Base-by-base conservation (phyloP, 805 yeast species). In the Candida cerambycidarum region DNA sequence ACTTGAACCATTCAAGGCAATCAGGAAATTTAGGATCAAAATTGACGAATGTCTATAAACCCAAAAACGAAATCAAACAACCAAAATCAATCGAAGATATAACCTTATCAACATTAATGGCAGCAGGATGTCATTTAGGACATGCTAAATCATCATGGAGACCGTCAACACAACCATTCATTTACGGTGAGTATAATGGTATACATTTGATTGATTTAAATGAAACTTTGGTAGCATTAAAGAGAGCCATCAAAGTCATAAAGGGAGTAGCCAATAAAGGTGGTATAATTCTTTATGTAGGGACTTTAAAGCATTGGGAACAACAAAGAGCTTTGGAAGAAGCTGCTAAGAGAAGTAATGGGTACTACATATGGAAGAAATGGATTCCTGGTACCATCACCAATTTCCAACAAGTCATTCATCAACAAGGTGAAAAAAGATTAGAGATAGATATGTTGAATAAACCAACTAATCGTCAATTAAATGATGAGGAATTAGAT, bases 351-450 rank as follows among this genome's bases (percentile, higher is more conserved):
- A 77, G 95, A 52, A 71, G 82, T 42, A 75, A 79, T 44, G 97
- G 95, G 12, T 89, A 80, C 65, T 89, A 84, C 58, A 90, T 93
- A 15, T 73, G 85, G 16, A 76, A 80, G 36, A 80, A 89, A 58
- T 93, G 99, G 99, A 79, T 87, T 46, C 97, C 97, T 2, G 99
- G 99, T 51, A 85, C 95, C 17, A 74, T 93, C 52, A 89, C 98
- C 34, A 93, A 93, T 66, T 80, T 88, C 42, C 71, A 82, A 23
- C 85, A 80, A 58, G 81, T 85, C 16, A 81, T 79, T 32, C 78
- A 85, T 55, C 78, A 76, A 45, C 55, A 47, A 21, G 66, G 63
- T n/a, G 57, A 57, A 17, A 55, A 52, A 25, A 59, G 56, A 39
- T 50, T 62, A 5, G 95, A 88, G 67, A 80, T 90, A 38, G 89